Conservation (phyloP, 129 eudicot species). For the Ambrosia trifida region DNA sequence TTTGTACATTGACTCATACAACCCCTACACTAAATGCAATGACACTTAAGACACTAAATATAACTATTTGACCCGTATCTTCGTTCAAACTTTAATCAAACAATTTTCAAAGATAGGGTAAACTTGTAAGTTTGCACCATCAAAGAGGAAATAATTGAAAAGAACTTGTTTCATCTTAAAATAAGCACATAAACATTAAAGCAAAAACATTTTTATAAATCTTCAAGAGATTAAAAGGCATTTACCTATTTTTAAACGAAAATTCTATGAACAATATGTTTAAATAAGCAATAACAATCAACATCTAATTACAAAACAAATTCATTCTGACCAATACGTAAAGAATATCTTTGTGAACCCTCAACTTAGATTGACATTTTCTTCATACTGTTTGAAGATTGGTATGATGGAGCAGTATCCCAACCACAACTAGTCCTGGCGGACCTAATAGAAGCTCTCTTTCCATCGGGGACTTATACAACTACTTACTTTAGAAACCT, state of each 20-base stretch:
- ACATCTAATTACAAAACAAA: background rate
- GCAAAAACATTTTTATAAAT: background rate
- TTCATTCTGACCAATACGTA: background rate
- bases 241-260: background rate
- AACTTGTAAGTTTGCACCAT: too few relatives aligned
- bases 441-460: conserved; percentile 72
- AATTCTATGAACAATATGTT: background rate
- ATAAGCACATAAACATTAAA: too few relatives aligned
- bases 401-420: conserved; percentile 92
- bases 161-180: too few relatives aligned
- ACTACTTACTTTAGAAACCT: conserved; percentile 86
- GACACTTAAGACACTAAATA: too few relatives aligned
- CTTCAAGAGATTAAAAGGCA: background rate
- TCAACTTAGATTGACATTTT: background rate
- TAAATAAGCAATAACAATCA: background rate
- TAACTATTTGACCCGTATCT: too few relatives aligned
- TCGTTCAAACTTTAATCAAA: too few relatives aligned
- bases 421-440: conserved; percentile 96
- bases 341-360: background rate
- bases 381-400: conserved; percentile 44
- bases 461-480: conserved; percentile 77
- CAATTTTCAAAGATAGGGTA: too few relatives aligned
- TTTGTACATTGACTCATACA: too few relatives aligned
- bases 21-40: too few relatives aligned
- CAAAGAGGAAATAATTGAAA: too few relatives aligned